phyloP scores from a whole-genome alignment of 2,329 filamentous ascomycete species.

The Rutstroemia sp. region DNA sequence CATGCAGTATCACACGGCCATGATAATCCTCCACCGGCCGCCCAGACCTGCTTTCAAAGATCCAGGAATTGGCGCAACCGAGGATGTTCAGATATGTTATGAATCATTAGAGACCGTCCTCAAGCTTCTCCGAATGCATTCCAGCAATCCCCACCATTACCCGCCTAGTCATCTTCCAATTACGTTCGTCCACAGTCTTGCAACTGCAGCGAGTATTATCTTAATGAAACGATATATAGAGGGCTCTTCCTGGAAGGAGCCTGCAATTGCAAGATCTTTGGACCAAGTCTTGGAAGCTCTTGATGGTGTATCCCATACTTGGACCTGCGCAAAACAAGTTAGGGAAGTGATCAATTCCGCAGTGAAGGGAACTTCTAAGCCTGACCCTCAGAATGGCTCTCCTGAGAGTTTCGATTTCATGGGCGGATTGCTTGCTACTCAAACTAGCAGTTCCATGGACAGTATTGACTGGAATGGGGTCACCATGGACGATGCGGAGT shows the following conservation, averaged over 20 bases:
- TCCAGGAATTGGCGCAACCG: slow-evolving; percentile 33
- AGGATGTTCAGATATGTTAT: slow-evolving; percentile 44
- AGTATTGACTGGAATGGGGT: slow-evolving; percentile 11
- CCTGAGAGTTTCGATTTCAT: slow-evolving; percentile 18
- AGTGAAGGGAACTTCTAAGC: slow-evolving; percentile 7
- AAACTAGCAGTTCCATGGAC: background rate
- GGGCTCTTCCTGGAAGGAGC: slow-evolving; percentile 34
- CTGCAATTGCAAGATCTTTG: slow-evolving; percentile 42
- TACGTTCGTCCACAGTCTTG: slow-evolving; percentile 42
- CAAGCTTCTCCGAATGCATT: slow-evolving; percentile 37
- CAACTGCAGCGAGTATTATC: slow-evolving; percentile 39
- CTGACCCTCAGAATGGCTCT: slow-evolving; percentile 6
- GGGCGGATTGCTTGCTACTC: slow-evolving; percentile 9
- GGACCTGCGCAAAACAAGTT: slow-evolving; percentile 39
- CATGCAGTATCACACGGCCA: slow-evolving; percentile 43
- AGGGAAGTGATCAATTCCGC: slow-evolving; percentile 28
- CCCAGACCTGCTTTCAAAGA: slow-evolving; percentile 37
- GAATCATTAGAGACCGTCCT: slow-evolving; percentile 40
- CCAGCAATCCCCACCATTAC: slow-evolving; percentile 32
- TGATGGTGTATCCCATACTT: slow-evolving; percentile 43
- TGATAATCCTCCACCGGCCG: slow-evolving; percentile 45
- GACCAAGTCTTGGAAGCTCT: slow-evolving; percentile 43
- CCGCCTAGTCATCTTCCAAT: slow-evolving; percentile 37
- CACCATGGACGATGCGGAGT: slow-evolving; percentile 6
- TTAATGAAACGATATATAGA: slow-evolving; percentile 39